Evolutionary conservation across 495 filamentous ascomycete genomes (phyloP).

Genomic region (Aspergillus indologenus): DNA sequence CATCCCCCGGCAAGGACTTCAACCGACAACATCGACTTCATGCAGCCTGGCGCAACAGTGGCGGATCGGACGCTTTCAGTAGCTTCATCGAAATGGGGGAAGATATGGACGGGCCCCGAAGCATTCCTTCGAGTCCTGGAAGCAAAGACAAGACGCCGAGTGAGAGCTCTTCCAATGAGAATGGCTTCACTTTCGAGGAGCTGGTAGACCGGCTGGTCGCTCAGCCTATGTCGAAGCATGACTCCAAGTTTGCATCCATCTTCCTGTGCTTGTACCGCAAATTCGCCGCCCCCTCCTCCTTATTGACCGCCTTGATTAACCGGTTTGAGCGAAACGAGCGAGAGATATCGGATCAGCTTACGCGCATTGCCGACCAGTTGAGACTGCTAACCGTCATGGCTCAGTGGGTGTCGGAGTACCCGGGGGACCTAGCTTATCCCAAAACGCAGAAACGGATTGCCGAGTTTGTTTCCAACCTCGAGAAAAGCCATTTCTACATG

Average conservation of each 20-base stretch:
- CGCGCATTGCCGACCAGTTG: slow-evolving; percentile 73
- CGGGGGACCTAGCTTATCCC: slow-evolving; percentile 87
- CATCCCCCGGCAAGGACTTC: slow-evolving; percentile 31
- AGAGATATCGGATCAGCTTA: slow-evolving; percentile 59
- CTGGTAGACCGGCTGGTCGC: slow-evolving; percentile 82
- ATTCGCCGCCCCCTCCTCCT: slow-evolving; percentile 75
- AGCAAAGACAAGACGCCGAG: slow-evolving; percentile 36
- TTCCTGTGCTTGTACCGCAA: slow-evolving; percentile 95
- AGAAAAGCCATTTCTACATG: slow-evolving; percentile 70
- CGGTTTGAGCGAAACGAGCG: slow-evolving; percentile 68
- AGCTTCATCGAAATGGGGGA: slow-evolving; percentile 49
- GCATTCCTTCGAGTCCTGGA: slow-evolving; percentile 30
- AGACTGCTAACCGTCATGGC: slow-evolving; percentile 79
- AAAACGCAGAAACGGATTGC: slow-evolving; percentile 65
- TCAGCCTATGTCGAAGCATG: slow-evolving; percentile 76
- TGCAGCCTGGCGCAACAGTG: slow-evolving; percentile 42
- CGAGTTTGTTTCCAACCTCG: slow-evolving; percentile 66
- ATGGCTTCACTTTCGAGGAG: slow-evolving; percentile 77
- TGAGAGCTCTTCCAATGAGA: slow-evolving; percentile 38
- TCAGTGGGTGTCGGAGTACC: slow-evolving; percentile 86
- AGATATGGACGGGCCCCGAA: slow-evolving; percentile 36
- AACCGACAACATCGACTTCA: slow-evolving; percentile 35
- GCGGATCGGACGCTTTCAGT: slow-evolving; percentile 42
- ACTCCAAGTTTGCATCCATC: slow-evolving; percentile 78
- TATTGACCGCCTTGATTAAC: slow-evolving; percentile 69